Conservation (phyloP, 306 rosid genomes). For the cucumber (Cucumis sativus) region Cucumber_9930_V3 NC_026660.2:24674001-24674500, state of each 20-base stretch:
- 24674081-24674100: neutral
- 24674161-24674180: too few relatives aligned
- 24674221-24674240: too few relatives aligned
- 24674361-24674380: neutral
- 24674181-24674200: too few relatives aligned
- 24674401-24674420: neutral
- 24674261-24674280: too few relatives aligned
- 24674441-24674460: neutral
- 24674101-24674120: neutral
- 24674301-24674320: too few relatives aligned
- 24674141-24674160: too few relatives aligned
- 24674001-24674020: neutral
- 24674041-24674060: neutral
- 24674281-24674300: too few relatives aligned
- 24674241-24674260: too few relatives aligned
- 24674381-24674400: neutral
- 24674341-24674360: too few relatives aligned
- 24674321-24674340: too few relatives aligned
- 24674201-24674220: too few relatives aligned
- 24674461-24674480: neutral
- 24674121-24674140: too few relatives aligned
- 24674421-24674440: neutral
- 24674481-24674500: neutral
- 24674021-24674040: neutral
- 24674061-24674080: neutral